Evolutionary conservation across 2,329 filamentous ascomycete species (phyloP).

Genomic region (Zopfia rhizophila): DNA sequence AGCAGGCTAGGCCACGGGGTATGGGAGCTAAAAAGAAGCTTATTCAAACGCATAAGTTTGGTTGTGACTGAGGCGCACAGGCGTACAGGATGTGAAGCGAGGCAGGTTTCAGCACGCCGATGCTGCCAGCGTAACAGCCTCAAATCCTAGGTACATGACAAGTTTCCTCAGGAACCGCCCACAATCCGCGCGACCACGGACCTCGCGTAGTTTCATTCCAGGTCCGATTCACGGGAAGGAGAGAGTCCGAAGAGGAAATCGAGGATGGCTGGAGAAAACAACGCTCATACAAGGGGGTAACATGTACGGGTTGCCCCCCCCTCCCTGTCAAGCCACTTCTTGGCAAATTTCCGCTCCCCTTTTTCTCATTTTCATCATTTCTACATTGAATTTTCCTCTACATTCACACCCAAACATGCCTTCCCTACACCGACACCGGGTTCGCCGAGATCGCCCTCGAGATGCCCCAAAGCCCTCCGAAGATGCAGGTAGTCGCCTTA

Average conservation of each 20-base stretch:
- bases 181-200: conserved; percentile 6
- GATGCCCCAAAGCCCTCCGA: too few species aligned
- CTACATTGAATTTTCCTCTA: too few species aligned
- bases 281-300: too few species aligned
- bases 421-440: too few species aligned
- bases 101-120: conserved; percentile 43
- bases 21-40: conserved; percentile 32
- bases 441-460: too few species aligned
- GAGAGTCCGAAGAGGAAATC: background rate
- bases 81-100: conserved; percentile 39
- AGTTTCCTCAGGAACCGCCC: background rate
- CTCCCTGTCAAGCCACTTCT: too few species aligned
- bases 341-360: too few species aligned
- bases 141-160: conserved; percentile 6
- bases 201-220: conserved; percentile 12
- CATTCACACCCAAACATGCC: too few species aligned
- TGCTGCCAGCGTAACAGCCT: conserved; percentile 17
- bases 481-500: too few species aligned
- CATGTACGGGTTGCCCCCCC: too few species aligned
- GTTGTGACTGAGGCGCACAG: conserved; percentile 40
- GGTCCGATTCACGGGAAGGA: conserved; percentile 2
- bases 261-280: background rate
- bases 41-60: conserved; percentile 51
- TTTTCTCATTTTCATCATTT: too few species aligned
- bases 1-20: conserved; percentile 39